phyloP scores from a whole-genome alignment of 768 basidiomycete genomes.

The Melanogaster broomeanus region DNA sequence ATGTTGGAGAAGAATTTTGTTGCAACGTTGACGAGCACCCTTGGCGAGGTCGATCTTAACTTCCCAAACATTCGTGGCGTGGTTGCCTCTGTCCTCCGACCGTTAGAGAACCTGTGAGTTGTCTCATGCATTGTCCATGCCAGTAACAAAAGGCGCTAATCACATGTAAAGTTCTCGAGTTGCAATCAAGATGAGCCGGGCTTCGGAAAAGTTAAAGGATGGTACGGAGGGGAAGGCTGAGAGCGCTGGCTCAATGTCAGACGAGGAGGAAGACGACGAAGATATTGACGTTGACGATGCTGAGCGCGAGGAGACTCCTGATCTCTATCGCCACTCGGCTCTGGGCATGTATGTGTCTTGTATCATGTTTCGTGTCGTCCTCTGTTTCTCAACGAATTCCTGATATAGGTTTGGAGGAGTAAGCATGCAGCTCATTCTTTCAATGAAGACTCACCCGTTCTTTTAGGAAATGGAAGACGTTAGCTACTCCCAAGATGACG shows the following conservation, averaged over 20 bases:
- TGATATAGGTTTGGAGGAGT: constrained; percentile 70
- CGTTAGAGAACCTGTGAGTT: constrained; percentile 85
- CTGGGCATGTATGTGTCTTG: constrained; percentile 76
- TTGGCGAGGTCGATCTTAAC: constrained; percentile 93
- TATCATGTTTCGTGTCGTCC: not conserved
- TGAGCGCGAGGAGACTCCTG: constrained; percentile 80
- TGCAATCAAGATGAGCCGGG: constrained; percentile 96
- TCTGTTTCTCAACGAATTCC: constrained; percentile 8
- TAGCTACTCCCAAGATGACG: constrained; percentile 66
- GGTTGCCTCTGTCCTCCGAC: constrained; percentile 85
- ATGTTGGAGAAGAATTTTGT: constrained; percentile 99
- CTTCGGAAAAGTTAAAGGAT: constrained; percentile 67
- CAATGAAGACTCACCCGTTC: constrained; percentile 17
- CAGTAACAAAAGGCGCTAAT: constrained; percentile 1
- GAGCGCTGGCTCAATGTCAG: constrained; percentile 42
- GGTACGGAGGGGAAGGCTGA: constrained; percentile 46
- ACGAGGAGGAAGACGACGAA: constrained; percentile 56
- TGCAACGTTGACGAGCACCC: constrained; percentile 78
- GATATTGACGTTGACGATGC: constrained; percentile 58
- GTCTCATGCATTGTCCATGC: not conserved
- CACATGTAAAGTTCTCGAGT: constrained; percentile 72
- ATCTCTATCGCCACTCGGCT: constrained; percentile 94
- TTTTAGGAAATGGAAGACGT: constrained; percentile 83
- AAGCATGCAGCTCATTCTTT: constrained; percentile 35
- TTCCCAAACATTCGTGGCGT: constrained; percentile 88